Base-by-base conservation (phyloP, 2,329 filamentous ascomycete species). In the Grosmannia serpens region DNA sequence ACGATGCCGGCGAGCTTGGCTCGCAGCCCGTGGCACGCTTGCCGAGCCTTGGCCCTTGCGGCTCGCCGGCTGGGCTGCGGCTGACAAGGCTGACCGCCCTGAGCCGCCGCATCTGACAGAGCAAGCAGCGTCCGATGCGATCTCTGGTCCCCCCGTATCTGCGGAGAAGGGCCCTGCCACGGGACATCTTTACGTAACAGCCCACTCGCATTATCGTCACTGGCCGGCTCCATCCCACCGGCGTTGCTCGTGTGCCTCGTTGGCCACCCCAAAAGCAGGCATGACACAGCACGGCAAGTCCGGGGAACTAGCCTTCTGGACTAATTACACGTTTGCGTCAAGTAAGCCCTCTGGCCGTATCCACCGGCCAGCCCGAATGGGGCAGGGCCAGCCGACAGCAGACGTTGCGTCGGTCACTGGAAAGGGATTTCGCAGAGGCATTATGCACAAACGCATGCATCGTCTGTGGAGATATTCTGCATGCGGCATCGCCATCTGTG, bases 321-420 rank as follows among this genome's bases (percentile, higher is more conserved):
- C n/a, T 53, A 33, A 57, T 53, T 57, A 57, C 56, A 57, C 49
- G 55, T 57, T 52, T n/a, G 20, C 22, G 56, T 57, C 35, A 33
- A 46, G 56, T 46, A 47, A 46, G 47, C 26, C 31, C 15, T 24
- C 31, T 8, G 26, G 35, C 1, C 41, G 55, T 33, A 17, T 26
- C 13, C 56, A 26, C 33, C 15, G 26, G 1, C 41, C n/a, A 50
- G 22, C 8, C 56, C 38, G 9, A 24, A 53, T 52, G 46, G 24
- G 38, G 56, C 24, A 57, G 35, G 56, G 22, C 11, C 38, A 52
- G 56, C 49, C 56, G 56, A 57, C 4, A 22, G 35, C 3, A 1
- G 41, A 17, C 38, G 20, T 3, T 7, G n/a, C 51, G 17, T 35
- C 31, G 47, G 24, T 50, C 24, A 11, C 51, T 24, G 31, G 7